phyloP scores from a whole-genome alignment of 129 eudicot genomes.

The Helichrysum umbraculigerum region DNA sequence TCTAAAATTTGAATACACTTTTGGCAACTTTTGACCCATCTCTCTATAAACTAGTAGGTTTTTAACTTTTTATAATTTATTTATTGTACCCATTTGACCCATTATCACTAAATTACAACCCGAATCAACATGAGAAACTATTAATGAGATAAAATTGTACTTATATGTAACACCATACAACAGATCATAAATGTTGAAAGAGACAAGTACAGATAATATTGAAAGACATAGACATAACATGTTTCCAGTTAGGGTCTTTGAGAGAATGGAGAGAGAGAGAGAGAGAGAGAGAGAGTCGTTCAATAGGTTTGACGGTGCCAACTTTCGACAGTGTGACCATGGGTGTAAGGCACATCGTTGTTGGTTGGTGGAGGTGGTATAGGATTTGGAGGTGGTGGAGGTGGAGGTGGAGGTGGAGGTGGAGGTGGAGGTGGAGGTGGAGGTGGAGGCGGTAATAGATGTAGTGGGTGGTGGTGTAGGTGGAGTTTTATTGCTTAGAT shows the following conservation, averaged over 20 bases:
- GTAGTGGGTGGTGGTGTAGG: too few species aligned
- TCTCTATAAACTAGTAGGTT: neutral
- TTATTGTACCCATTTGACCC: neutral
- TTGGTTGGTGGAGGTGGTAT: too few species aligned
- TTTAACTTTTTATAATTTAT: too few species aligned
- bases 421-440: too few species aligned
- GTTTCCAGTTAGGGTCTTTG: neutral
- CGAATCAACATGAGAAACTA: neutral
- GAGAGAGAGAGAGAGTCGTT: neutral
- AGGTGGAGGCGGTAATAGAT: too few species aligned
- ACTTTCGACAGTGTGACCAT: neutral
- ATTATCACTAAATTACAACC: neutral
- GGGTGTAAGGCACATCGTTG: neutral
- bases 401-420: too few species aligned
- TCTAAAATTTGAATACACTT: neutral
- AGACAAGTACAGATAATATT: neutral
- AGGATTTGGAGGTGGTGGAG: too few species aligned
- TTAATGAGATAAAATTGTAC: neutral
- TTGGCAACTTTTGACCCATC: neutral
- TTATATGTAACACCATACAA: too few species aligned
- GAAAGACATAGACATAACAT: neutral
- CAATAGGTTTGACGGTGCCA: neutral
- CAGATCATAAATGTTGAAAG: neutral
- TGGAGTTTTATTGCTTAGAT: too few species aligned
- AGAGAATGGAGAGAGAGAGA: neutral